A percentile compares a stretch with the other conserved stretches of the same genome.
These are phyloP conservation scores for Friedmanniomyces endolithicus DNA, from an alignment of 495 filamentous ascomycete species.

Conservation along the genomic window DNA sequence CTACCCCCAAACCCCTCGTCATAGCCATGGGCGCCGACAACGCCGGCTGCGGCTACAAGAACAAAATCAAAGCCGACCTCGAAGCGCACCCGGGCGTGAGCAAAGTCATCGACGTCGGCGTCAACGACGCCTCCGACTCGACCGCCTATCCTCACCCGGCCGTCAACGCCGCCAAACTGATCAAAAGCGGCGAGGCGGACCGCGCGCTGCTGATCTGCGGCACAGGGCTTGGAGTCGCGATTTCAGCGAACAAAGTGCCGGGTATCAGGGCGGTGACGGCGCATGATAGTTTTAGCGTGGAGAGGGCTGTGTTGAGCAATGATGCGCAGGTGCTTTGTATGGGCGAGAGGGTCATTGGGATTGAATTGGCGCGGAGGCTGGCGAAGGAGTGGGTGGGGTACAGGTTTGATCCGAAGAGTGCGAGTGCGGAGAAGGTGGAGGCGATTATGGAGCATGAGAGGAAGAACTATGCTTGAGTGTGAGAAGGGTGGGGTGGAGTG, in stretches of 20 bases:
- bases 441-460: conserved; percentile 59
- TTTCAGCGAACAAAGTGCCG: conserved; percentile 75
- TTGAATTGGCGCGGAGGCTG: conserved; percentile 65
- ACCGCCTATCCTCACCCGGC: conserved; percentile 76
- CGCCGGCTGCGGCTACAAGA: conserved; percentile 68
- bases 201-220: conserved; percentile 78
- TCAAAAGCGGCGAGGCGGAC: conserved; percentile 45
- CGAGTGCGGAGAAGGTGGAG: conserved; percentile 16
- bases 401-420: conserved; percentile 53
- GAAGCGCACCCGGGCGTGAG: conserved; percentile 53
- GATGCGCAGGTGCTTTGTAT: conserved; percentile 82
- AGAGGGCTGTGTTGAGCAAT: conserved; percentile 70
- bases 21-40: conserved; percentile 57
- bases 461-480: conserved; percentile 30
- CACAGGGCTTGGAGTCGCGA: conserved; percentile 75
- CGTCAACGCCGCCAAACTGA: conserved; percentile 27
- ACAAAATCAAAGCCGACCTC: conserved; percentile 62
- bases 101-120: conserved; percentile 57
- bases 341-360: conserved; percentile 70
- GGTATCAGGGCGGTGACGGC: conserved; percentile 77
- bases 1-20: conserved; percentile 27
- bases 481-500: too few relatives aligned
- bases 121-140: conserved; percentile 54
- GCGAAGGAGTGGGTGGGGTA: conserved; percentile 75
- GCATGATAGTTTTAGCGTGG: conserved; percentile 74